Base-by-base conservation (phyloP, 306 rosid genomes). In the Casuarina cunninghamiana region DNA sequence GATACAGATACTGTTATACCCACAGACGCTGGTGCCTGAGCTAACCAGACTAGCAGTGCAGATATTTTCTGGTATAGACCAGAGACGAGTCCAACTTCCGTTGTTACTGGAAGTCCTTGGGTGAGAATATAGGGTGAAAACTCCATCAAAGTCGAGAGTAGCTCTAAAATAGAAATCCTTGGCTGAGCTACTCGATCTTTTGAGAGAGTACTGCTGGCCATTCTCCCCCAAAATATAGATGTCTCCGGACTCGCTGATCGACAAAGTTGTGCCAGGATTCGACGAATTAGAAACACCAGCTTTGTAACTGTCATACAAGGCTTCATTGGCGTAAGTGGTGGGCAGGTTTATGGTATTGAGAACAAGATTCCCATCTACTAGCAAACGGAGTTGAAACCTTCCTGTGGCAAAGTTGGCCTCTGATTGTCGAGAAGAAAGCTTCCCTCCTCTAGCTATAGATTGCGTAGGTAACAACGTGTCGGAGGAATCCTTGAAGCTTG, bases 291-390 rank as follows among this genome's bases (percentile, higher is more conserved):
- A 9, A 3, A 55, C 50, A 10, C 79, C 73, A 5, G 76, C 67
- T 49, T 60, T 35, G 0, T 63, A 35, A 41, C 73, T 49, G 44
- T 80, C 77, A 1, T 77, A 70, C 4, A 48, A 58, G 62, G 80
- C 77, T 53, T 72, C 84, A 44, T 38, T 51, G 0, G 78, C 80
- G 11, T 19, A 12, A 1, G 69, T 78, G 11, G 51, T 53, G 54
- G 19, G 58, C 46, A 63, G 45, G 5, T 5, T 8, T 54, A 42
- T 80, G 2, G 8, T 74, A 77, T 77, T 71, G 45, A 85, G 76
- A 26, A 72, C 79, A 62, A 84, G 82, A 69, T 79, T 75, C 53
- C 96, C 96, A 50, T 38, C 43, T 65, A 0, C 48, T 81, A 39
- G 68, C 70, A 84, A 42, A 82, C 2, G 58, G 32, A 1, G 6